A percentile compares a stretch with the other conserved stretches of the same genome.
Evolutionary conservation across 805 yeast species (phyloP).

Genomic region (Kazachstania psychrophila): DNA sequence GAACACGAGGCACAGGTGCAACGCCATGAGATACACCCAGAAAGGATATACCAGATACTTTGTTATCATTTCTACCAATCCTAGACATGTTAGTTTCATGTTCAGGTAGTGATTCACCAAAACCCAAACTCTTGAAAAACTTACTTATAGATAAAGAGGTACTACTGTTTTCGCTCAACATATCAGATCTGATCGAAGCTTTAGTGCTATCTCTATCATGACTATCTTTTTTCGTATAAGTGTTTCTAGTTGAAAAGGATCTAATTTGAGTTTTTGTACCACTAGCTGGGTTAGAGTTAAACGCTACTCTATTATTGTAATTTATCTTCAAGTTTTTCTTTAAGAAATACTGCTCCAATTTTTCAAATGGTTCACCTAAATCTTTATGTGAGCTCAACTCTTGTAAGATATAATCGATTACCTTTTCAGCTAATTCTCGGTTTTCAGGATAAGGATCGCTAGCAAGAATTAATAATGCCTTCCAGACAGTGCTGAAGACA

Average conservation of each 20-base stretch:
- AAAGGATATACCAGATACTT: constrained; percentile 15
- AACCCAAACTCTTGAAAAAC: constrained; percentile 23
- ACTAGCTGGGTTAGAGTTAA: constrained; percentile 3
- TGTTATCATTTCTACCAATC: constrained; percentile 19
- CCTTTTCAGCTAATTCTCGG: constrained; percentile 56
- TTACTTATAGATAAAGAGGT: constrained; percentile 20
- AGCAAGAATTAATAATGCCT: constrained; percentile 64
- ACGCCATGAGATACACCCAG: constrained; percentile 31
- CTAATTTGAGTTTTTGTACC: constrained; percentile 5
- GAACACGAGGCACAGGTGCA: constrained; percentile 48
- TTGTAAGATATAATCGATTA: constrained; percentile 63
- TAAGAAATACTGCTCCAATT: constrained; percentile 55
- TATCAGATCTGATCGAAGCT: neutral
- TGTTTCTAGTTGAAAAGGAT: constrained; percentile 10
- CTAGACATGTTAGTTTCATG: constrained; percentile 13
- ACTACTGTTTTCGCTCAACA: neutral
- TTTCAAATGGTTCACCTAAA: constrained; percentile 53
- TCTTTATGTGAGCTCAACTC: constrained; percentile 44
- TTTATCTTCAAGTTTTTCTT: constrained; percentile 34
- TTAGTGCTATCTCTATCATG: neutral
- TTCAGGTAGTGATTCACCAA: constrained; percentile 11
- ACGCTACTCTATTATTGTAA: constrained; percentile 5
- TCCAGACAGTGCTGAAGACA: constrained; percentile 79
- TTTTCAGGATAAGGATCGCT: constrained; percentile 87
- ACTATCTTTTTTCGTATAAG: neutral